Conservation (phyloP, 2,329 filamentous ascomycete genomes). For the Aspergillus sp. region DNA sequence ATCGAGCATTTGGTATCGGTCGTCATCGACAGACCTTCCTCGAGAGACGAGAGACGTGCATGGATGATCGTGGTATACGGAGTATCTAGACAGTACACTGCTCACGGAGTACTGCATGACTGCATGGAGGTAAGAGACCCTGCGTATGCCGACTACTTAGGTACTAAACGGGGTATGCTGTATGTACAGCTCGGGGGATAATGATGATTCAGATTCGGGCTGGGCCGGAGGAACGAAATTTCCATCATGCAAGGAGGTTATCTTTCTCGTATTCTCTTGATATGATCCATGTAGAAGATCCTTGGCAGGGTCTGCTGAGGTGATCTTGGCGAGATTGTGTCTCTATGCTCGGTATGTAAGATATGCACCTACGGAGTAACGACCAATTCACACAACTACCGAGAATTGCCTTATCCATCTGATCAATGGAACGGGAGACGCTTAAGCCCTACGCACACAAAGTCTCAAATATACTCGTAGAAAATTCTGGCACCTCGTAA, state of each 20-base stretch:
- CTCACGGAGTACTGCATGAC: no score
- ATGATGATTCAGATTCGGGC: no score
- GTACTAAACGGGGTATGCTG: no score
- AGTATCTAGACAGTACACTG: no score
- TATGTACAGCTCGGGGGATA: no score
- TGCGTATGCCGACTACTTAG: no score
- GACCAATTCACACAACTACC: background rate
- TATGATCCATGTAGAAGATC: constrained; percentile 19
- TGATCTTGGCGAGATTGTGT: background rate
- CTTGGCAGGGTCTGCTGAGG: constrained; percentile 11
- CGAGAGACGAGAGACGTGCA: background rate
- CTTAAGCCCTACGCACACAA: background rate
- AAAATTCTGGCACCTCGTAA: constrained; percentile 5
- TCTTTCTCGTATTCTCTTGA: background rate
- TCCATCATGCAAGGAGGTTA: background rate
- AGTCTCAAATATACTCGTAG: background rate
- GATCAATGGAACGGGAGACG: no score
- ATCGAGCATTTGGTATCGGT: background rate
- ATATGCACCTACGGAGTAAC: background rate
- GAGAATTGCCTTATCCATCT: no score
- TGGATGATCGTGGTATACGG: no score
- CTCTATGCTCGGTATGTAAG: no score
- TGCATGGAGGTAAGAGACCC: no score
- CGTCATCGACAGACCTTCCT: background rate
- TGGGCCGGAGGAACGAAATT: background rate